These are phyloP conservation scores for Acer negundo DNA, from an alignment of 345 rosid species.

Conservation along the genomic window DNA sequence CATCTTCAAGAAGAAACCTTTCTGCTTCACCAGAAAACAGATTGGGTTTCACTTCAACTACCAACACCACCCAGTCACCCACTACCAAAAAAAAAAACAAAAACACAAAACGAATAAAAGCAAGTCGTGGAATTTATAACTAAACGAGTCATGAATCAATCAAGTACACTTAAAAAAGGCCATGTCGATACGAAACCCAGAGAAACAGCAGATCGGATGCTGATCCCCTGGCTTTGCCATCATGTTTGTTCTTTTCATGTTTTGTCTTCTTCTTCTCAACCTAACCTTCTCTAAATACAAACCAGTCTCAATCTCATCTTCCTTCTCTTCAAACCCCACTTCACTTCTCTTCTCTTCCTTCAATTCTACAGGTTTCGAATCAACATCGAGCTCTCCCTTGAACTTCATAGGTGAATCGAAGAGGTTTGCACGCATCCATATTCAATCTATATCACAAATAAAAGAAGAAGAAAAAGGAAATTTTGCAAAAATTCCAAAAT, in stretches of 20 bases:
- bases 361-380: slow-evolving; percentile 24
- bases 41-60: slow-evolving; percentile 77
- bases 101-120: background rate
- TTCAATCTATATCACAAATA: too few species aligned
- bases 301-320: slow-evolving; percentile 10
- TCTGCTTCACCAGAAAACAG: slow-evolving; percentile 87
- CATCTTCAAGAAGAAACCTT: slow-evolving; percentile 65
- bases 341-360: slow-evolving; percentile 18
- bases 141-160: background rate
- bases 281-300: slow-evolving; percentile 8
- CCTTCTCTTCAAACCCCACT: slow-evolving; percentile 24
- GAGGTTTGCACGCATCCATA: too few species aligned
- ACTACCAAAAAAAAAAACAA: slow-evolving; percentile 38
- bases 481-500: too few species aligned
- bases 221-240: slow-evolving; percentile 88
- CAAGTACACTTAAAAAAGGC: slow-evolving; percentile 31
- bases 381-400: slow-evolving; percentile 27
- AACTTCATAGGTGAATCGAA: slow-evolving; percentile 40
- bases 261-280: slow-evolving; percentile 43
- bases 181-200: slow-evolving; percentile 73
- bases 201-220: slow-evolving; percentile 68
- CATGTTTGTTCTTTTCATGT: slow-evolving; percentile 61
- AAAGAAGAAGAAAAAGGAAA: too few species aligned
- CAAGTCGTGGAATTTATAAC: background rate
- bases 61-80: slow-evolving; percentile 77